These are phyloP conservation scores for Pestalotiopsis sp. DNA, from an alignment of 2,329 filamentous ascomycete genomes.

Conservation along the genomic window DNA sequence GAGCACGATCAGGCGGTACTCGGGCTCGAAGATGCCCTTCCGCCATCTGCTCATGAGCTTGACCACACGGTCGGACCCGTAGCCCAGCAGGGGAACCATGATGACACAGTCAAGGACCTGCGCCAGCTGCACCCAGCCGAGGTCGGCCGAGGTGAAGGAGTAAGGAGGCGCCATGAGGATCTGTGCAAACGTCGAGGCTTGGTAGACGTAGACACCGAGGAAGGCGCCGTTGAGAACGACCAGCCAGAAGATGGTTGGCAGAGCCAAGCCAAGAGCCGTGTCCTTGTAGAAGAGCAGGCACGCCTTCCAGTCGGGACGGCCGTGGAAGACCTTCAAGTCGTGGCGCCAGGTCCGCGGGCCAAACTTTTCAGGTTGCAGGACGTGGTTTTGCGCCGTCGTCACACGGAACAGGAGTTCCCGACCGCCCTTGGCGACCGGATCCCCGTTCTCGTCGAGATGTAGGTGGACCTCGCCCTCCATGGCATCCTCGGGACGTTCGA, in stretches of 20 bases:
- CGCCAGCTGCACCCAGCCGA: conserved; percentile 21
- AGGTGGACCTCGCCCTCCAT: conserved; percentile 11
- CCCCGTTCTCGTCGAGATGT: conserved; percentile 1
- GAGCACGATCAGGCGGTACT: conserved; percentile 15
- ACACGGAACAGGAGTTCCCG: conserved; percentile 10
- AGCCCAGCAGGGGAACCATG: conserved; percentile 21
- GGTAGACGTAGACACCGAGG: conserved; percentile 27
- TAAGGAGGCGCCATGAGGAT: conserved; percentile 24
- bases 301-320: conserved; percentile 19
- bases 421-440: background rate
- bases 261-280: conserved; percentile 16
- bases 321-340: conserved; percentile 24
- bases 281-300: conserved; percentile 21
- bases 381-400: conserved; percentile 16
- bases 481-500: conserved; percentile 15
- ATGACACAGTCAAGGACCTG: conserved; percentile 24
- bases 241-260: conserved; percentile 25
- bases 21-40: conserved; percentile 13
- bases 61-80: conserved; percentile 21
- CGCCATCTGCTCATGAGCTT: conserved; percentile 11
- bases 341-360: conserved; percentile 20
- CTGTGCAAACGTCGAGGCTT: conserved; percentile 22
- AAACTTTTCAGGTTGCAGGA: conserved; percentile 14
- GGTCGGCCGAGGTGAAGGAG: conserved; percentile 15
- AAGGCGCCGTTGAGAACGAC: conserved; percentile 26